A percentile compares a stretch with the other conserved stretches of the same genome.
phyloP scores from a whole-genome alignment of 140 eudicot genomes.

The Erigeron philadelphicus region DNA sequence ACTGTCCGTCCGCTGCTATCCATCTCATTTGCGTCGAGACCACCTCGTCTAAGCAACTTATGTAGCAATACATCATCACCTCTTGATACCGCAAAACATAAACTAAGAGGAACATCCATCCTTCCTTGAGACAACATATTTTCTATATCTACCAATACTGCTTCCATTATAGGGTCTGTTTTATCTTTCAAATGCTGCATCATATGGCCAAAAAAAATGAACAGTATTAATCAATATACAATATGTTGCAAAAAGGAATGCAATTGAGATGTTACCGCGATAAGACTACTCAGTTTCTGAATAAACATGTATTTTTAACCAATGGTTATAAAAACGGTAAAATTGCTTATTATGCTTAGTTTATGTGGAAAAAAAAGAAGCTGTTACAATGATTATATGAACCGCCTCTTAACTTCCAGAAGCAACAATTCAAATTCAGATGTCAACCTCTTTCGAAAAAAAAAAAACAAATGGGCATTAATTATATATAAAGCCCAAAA shows the following conservation, averaged over 20 bases:
- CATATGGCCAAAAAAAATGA: slow-evolving; percentile 4
- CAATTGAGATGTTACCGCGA: neutral
- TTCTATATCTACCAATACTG: slow-evolving; percentile 55
- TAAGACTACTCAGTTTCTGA: too few relatives aligned
- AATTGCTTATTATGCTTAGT: too few relatives aligned
- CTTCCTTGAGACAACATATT: slow-evolving; percentile 74
- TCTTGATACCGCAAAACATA: slow-evolving; percentile 78
- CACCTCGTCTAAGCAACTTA: slow-evolving; percentile 63
- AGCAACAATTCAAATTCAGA: too few relatives aligned
- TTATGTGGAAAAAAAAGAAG: too few relatives aligned
- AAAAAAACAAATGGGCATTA: too few relatives aligned
- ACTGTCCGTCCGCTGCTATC: slow-evolving; percentile 57
- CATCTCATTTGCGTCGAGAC: slow-evolving; percentile 67
- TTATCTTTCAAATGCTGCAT: slow-evolving; percentile 68
- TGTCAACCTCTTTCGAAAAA: too few relatives aligned
- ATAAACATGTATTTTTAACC: too few relatives aligned
- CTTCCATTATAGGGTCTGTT: slow-evolving; percentile 50
- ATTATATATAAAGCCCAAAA: too few relatives aligned
- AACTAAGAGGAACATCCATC: slow-evolving; percentile 72
- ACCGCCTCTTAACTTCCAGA: too few relatives aligned
- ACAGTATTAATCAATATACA: neutral
- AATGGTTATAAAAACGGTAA: too few relatives aligned
- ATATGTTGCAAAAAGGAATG: neutral
- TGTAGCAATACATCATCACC: slow-evolving; percentile 61
- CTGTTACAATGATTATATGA: too few relatives aligned